A percentile compares a stretch with the other conserved stretches of the same genome.
These are phyloP conservation scores for Gonium pectorale DNA, from an alignment of 139 green algal genomes.

Conservation along the genomic window DNA sequence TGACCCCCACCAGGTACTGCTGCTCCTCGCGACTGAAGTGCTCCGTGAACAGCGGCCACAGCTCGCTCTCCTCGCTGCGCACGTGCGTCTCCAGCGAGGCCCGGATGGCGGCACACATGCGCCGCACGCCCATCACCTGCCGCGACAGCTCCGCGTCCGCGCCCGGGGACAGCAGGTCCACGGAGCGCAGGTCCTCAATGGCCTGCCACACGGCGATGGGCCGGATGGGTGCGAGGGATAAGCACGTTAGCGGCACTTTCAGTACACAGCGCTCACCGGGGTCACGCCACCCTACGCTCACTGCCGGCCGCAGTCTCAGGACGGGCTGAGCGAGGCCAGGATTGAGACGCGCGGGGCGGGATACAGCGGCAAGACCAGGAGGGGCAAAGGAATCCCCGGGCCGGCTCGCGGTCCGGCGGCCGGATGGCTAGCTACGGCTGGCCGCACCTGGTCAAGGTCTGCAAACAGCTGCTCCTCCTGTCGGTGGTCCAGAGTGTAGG, in stretches of 20 bases:
- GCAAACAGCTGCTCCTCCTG: slow-evolving; percentile 93
- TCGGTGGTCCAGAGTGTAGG: slow-evolving; percentile 97
- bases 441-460: slow-evolving; percentile 65
- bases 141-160: slow-evolving; percentile 15
- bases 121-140: slow-evolving; percentile 68
- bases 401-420: too few species aligned
- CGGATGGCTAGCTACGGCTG: too few species aligned
- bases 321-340: too few species aligned
- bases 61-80: slow-evolving; percentile 91
- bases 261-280: too few species aligned
- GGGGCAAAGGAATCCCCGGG: too few species aligned
- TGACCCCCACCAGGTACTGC: slow-evolving; percentile 89
- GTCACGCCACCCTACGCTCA: too few species aligned
- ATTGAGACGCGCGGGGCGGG: too few species aligned
- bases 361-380: too few species aligned
- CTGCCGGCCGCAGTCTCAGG: too few species aligned
- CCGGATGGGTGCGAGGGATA: too few species aligned
- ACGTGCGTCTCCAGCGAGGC: slow-evolving; percentile 89
- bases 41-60: slow-evolving; percentile 98
- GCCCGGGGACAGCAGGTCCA: neutral
- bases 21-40: slow-evolving; percentile 95
- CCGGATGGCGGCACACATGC: slow-evolving; percentile 86
- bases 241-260: too few species aligned
- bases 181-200: slow-evolving; percentile 37
- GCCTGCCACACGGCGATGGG: too few species aligned